Evolutionary conservation across 2,329 filamentous ascomycete genomes (phyloP), one percentile per base, ranked within the genome.

Genomic region (Didymella segeticola): DNA sequence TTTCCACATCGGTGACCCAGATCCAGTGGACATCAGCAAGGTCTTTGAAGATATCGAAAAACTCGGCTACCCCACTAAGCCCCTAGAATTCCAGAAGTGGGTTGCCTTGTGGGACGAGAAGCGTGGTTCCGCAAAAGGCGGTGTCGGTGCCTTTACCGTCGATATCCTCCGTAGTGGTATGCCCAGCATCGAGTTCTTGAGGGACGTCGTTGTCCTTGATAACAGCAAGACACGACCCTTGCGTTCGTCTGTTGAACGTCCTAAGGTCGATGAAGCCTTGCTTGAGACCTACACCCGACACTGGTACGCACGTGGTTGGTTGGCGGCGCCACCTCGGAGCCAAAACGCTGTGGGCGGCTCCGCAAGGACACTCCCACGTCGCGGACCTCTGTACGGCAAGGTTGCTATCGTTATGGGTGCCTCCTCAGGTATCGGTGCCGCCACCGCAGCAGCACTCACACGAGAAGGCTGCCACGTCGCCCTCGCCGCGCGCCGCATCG

Each of bases 141-240:
- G 86, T 25, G 86, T 90, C 43, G 88, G 88, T 33, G 84, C 86
- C 1, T 91, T 91, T 65, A 92, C 90, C 0, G 84, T 90, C 27
- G 89, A 92, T 61, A 90, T 93, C 61, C 85, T 93, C 10, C 87
- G 89, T 42, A 88, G 89, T 58, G 89, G 90, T 56, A 92, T 93
- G 89, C 90, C 90, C 1, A 88, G 83, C 7, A 84, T 88, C 1
- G 88, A 90, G 12, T 89, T 89, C 64, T 74, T 93, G 43, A 81
- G 83, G 54, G 85, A 84, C 38, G 88, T 91, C 29, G 89, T 89
- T 0, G 86, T 92, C 1, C 84, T 93, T 33, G 86, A 90, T 69
- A 89, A 92, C 64, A 81, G 83, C 10, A 81, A 82, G 45, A 93
- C 90, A 0, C 80, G 83, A 34, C 84, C 87, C 1, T 80, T 85